These are phyloP conservation scores for Nitzschia inconspicua DNA, from an alignment of 108 stramenopile genomes.

Conservation along the genomic window DNA sequence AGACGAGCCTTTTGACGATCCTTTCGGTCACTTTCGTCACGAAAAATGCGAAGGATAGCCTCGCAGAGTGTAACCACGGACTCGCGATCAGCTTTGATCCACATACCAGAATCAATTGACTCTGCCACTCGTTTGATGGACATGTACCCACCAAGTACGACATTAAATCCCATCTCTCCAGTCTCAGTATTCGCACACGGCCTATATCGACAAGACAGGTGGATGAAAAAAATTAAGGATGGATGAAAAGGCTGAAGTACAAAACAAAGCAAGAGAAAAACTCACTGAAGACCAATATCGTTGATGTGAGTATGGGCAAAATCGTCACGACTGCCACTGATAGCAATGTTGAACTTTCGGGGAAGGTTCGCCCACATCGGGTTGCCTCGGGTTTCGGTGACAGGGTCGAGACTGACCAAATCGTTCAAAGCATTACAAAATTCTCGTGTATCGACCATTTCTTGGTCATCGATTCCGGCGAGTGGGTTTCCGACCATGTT, in stretches of 20 bases:
- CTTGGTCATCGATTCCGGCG: conserved; percentile 89
- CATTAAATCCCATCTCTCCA: conserved; percentile 91
- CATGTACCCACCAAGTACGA: conserved; percentile 94
- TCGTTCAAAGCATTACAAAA: conserved; percentile 82
- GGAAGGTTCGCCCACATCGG: conserved; percentile 87
- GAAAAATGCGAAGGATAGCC: conserved; percentile 84
- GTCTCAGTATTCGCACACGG: conserved; percentile 76
- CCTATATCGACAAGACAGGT: conserved; percentile 88
- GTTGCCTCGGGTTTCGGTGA: conserved; percentile 77
- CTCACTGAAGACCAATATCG: conserved; percentile 85
- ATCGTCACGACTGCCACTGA: conserved; percentile 89
- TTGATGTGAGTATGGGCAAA: conserved; percentile 95
- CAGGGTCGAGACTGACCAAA: conserved; percentile 74
- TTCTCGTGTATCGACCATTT: conserved; percentile 87
- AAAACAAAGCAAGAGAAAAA: neutral
- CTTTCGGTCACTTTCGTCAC: conserved; percentile 85
- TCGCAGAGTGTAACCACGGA: conserved; percentile 79
- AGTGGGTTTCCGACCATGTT: conserved; percentile 94
- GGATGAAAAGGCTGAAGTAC: conserved; percentile 77
- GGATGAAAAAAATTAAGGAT: conserved; percentile 82
- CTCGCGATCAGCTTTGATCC: conserved; percentile 81
- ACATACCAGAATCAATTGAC: conserved; percentile 71
- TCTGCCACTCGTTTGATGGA: conserved; percentile 88
- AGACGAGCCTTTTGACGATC: conserved; percentile 88
- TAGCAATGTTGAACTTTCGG: conserved; percentile 93